Conservation (phyloP, 768 basidiomycete species). For the Podaxis pistillaris region DNA sequence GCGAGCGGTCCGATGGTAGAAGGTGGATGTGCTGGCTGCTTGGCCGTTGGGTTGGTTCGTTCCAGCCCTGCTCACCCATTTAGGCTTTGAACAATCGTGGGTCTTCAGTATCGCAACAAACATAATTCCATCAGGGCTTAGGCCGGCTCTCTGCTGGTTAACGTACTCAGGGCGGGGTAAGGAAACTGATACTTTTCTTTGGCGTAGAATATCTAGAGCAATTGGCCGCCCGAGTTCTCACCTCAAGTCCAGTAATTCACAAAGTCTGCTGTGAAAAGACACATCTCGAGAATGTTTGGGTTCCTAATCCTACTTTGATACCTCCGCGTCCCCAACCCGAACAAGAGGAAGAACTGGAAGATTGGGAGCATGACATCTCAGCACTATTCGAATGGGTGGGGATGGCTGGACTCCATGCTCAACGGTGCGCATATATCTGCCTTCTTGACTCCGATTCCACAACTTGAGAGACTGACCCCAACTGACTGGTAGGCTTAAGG, state of each 20-base stretch:
- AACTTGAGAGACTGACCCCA: background rate
- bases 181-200: background rate
- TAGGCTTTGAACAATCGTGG: background rate
- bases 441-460: background rate
- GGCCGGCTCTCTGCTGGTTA: background rate
- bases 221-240: background rate
- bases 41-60: slow-evolving; percentile 1
- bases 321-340: slow-evolving; percentile 18
- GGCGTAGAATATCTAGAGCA: background rate
- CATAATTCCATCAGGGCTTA: too few relatives aligned
- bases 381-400: slow-evolving; percentile 73
- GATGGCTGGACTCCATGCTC: slow-evolving; percentile 63
- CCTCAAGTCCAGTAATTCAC: background rate
- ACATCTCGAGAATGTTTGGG: slow-evolving; percentile 4
- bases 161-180: background rate
- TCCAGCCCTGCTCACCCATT: background rate
- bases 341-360: slow-evolving; percentile 38
- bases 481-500: slow-evolving; percentile 45
- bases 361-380: slow-evolving; percentile 45
- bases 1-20: background rate
- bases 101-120: background rate
- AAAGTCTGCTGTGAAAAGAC: slow-evolving; percentile 6
- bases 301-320: slow-evolving; percentile 6
- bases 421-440: slow-evolving; percentile 42
- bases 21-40: background rate